A percentile compares a stretch with the other conserved stretches of the same genome.
These are phyloP conservation scores for Apiosordaria backusii DNA, from an alignment of 495 filamentous ascomycete genomes.

Conservation along the genomic window DNA sequence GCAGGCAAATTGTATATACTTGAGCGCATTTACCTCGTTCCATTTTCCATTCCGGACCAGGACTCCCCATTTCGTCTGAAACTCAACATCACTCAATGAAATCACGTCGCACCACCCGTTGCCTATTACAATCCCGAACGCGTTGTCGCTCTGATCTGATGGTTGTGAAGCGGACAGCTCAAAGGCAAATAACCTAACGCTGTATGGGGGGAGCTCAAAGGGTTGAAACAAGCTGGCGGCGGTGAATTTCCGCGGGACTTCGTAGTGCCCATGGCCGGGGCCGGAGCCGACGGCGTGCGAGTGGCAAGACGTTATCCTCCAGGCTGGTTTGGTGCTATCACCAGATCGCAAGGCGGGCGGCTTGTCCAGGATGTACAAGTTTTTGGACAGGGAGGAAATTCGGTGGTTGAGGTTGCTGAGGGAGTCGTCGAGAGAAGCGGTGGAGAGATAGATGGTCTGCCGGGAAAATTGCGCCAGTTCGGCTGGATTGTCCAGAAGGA, in stretches of 20 bases:
- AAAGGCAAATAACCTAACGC: constrained; percentile 21
- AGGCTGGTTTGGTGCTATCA: neutral
- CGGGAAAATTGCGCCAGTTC: constrained; percentile 19
- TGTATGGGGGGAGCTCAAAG: constrained; percentile 22
- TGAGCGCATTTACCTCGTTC: constrained; percentile 17
- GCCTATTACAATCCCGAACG: constrained; percentile 23
- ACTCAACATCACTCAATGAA: constrained; percentile 9
- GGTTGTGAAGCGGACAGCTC: constrained; percentile 7
- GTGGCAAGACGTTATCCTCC: constrained; percentile 25
- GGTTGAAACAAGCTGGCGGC: constrained; percentile 18
- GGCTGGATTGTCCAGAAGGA: constrained; percentile 14
- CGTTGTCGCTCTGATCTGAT: neutral
- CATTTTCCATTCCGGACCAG: constrained; percentile 22
- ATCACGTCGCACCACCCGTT: constrained; percentile 25
- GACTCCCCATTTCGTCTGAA: constrained; percentile 14
- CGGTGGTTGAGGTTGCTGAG: constrained; percentile 20
- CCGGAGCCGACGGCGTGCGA: constrained; percentile 25
- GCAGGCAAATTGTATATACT: constrained; percentile 11
- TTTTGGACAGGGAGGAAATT: constrained; percentile 16
- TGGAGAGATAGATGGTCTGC: constrained; percentile 24
- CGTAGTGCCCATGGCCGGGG: constrained; percentile 19
- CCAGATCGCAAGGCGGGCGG: constrained; percentile 8
- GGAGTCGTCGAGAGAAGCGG: constrained; percentile 8
- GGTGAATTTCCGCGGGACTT: constrained; percentile 20
- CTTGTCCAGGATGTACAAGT: constrained; percentile 25